Evolutionary conservation across 768 basidiomycete species (phyloP).

Genomic region (Agaricus bisporus): DNA sequence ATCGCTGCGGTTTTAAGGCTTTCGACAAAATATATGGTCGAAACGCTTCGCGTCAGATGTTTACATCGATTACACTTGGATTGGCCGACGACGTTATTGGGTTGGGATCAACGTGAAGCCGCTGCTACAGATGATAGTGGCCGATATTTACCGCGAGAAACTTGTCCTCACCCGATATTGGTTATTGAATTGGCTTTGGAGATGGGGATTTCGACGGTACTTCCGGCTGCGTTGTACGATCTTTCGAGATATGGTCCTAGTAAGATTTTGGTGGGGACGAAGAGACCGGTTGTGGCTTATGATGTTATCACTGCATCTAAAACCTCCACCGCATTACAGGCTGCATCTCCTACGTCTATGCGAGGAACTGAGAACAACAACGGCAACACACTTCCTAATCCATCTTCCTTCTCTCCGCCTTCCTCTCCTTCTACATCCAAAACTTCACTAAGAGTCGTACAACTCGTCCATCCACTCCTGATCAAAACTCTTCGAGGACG

Average conservation of each 20-base stretch:
- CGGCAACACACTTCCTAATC: no score
- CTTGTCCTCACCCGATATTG: conserved; percentile 61
- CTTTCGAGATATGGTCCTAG: conserved; percentile 68
- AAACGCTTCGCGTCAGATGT: conserved; percentile 57
- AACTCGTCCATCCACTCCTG: conserved; percentile 32
- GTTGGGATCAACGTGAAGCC: conserved; percentile 66
- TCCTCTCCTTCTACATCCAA: conserved; percentile 10
- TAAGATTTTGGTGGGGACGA: conserved; percentile 54
- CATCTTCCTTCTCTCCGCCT: no score
- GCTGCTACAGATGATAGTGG: conserved; percentile 42
- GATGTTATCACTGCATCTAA: conserved; percentile 12
- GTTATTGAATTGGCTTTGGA: conserved; percentile 66
- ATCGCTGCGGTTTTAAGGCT: conserved; percentile 64
- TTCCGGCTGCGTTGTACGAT: conserved; percentile 73
- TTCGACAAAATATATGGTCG: conserved; percentile 71
- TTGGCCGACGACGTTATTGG: conserved; percentile 62
- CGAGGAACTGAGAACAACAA: no score
- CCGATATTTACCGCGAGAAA: conserved; percentile 53
- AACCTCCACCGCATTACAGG: neutral
- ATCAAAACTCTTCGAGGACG: conserved; percentile 52
- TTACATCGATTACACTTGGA: conserved; percentile 51
- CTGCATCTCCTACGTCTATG: conserved; percentile 10
- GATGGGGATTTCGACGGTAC: conserved; percentile 47
- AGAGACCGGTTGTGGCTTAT: conserved; percentile 24
- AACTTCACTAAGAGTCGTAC: conserved; percentile 9